Evolutionary conservation across 2,329 filamentous ascomycete species (phyloP).

Genomic region (Cyclaneusma minus): DNA sequence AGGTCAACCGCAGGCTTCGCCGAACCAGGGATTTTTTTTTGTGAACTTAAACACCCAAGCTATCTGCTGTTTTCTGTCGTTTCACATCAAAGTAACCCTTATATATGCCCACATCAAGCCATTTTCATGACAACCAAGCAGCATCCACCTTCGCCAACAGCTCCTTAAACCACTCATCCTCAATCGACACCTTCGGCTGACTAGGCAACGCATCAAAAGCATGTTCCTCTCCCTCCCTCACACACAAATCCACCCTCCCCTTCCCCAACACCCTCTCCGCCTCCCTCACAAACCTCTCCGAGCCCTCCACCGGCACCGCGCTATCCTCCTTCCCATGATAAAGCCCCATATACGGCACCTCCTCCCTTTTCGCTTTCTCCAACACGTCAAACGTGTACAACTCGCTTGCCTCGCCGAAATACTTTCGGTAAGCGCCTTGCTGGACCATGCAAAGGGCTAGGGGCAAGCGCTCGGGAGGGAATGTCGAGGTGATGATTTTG

Average conservation of each 20-base stretch:
- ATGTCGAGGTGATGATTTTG: conserved; percentile 7
- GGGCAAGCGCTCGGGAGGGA: conserved; percentile 6
- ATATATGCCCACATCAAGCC: too few relatives aligned
- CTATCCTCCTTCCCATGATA: conserved; percentile 10
- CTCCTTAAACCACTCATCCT: too few relatives aligned
- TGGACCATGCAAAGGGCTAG: conserved; percentile 7
- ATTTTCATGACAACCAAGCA: too few relatives aligned
- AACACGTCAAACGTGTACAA: conserved; percentile 6
- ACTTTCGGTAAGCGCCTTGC: conserved; percentile 5
- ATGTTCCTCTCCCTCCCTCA: conserved; percentile 6
- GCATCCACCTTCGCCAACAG: too few relatives aligned
- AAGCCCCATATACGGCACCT: conserved; percentile 6
- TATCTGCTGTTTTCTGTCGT: too few relatives aligned
- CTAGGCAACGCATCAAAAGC: conserved; percentile 7
- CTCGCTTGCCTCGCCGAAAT: conserved; percentile 7
- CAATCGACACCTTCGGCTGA: too few relatives aligned
- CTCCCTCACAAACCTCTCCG: conserved; percentile 5
- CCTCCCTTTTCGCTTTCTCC: conserved; percentile 7
- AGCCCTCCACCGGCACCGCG: conserved; percentile 8
- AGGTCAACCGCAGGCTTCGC: too few relatives aligned
- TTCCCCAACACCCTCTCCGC: conserved; percentile 8
- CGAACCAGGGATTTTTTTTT: too few relatives aligned
- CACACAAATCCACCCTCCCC: conserved; percentile 3
- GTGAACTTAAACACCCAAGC: too few relatives aligned
- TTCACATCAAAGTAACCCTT: too few relatives aligned